These are phyloP conservation scores for Flaveria ramosissima DNA, from an alignment of 129 eudicot genomes.

Conservation along the genomic window DNA sequence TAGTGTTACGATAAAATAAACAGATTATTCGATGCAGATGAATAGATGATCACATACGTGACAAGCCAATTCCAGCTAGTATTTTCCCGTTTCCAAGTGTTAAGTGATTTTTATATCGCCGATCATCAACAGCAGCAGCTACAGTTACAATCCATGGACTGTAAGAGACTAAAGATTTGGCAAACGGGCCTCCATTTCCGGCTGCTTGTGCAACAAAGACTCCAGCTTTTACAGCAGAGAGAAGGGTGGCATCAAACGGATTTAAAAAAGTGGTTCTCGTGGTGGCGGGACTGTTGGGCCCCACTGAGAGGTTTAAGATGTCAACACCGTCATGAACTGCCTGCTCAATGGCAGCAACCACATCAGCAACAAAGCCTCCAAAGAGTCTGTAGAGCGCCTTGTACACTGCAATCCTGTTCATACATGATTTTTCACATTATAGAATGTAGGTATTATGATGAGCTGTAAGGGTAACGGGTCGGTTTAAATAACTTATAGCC, in stretches of 20 bases:
- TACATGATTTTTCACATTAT: slow-evolving; percentile 5
- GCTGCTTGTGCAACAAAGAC: slow-evolving; percentile 98
- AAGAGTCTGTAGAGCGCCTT: slow-evolving; percentile 93
- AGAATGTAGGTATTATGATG: slow-evolving; percentile 1
- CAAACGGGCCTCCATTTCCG: slow-evolving; percentile 92
- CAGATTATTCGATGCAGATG: background rate
- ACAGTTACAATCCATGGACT: slow-evolving; percentile 97
- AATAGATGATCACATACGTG: slow-evolving; percentile 51
- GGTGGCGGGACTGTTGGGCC: slow-evolving; percentile 96
- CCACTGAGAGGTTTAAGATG: slow-evolving; percentile 87
- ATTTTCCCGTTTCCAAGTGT: slow-evolving; percentile 80
- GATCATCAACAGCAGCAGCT: slow-evolving; percentile 98
- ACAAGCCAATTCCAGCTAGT: slow-evolving; percentile 78
- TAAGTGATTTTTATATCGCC: slow-evolving; percentile 86
- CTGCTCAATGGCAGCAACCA: slow-evolving; percentile 92
- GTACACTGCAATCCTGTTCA: slow-evolving; percentile 90
- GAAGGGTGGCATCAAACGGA: slow-evolving; percentile 95
- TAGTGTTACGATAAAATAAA: background rate
- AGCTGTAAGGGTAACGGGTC: no score
- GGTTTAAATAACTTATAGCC: no score
- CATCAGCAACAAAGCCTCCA: slow-evolving; percentile 97
- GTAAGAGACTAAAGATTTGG: slow-evolving; percentile 81
- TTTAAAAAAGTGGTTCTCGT: slow-evolving; percentile 83
- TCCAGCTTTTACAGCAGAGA: slow-evolving; percentile 91
- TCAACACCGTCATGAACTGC: slow-evolving; percentile 99